These are phyloP conservation scores for Globisporangium alternatum DNA, from an alignment of 352 stramenopile genomes.

Conservation along the genomic window DNA sequence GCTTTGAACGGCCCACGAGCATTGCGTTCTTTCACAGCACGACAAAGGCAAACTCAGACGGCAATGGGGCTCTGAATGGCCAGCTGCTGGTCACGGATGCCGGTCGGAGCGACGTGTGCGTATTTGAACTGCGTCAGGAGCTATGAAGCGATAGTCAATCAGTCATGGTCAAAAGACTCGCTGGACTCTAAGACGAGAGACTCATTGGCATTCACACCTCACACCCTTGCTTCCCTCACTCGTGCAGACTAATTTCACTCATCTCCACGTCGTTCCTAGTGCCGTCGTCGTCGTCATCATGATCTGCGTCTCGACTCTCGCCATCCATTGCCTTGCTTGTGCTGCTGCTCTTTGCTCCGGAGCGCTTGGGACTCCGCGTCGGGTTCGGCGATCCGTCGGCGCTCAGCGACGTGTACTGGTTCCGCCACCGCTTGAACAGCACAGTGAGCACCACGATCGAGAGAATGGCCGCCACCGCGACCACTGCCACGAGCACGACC, in stretches of 20 bases:
- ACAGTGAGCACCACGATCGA: slow-evolving; percentile 30
- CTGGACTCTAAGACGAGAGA: background rate
- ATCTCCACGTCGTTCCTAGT: slow-evolving; percentile 28
- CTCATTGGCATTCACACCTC: background rate
- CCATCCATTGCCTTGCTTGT: background rate
- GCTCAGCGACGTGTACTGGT: slow-evolving; percentile 55
- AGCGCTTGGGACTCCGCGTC: slow-evolving; percentile 10
- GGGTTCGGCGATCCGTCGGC: slow-evolving; percentile 7
- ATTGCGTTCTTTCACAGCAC: slow-evolving; percentile 15
- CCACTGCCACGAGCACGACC: slow-evolving; percentile 29
- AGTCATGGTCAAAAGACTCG: background rate
- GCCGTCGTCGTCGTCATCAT: slow-evolving; percentile 11
- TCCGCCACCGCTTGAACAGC: slow-evolving; percentile 48
- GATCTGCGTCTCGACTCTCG: slow-evolving; percentile 15
- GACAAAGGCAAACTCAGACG: background rate
- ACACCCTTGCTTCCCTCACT: slow-evolving; percentile 12
- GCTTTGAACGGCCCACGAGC: slow-evolving; percentile 37
- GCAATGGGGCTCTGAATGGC: background rate
- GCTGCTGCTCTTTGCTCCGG: slow-evolving; percentile 20
- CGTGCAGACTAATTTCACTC: slow-evolving; percentile 54
- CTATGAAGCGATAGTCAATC: background rate
- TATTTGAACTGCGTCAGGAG: slow-evolving; percentile 3
- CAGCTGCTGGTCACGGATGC: slow-evolving; percentile 11
- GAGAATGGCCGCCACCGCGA: slow-evolving; percentile 31
- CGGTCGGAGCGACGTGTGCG: slow-evolving; percentile 11